Evolutionary conservation across 331 rosid species (phyloP), one percentile per base, ranked within the genome.

Genomic region (Arachis monticola): DNA sequence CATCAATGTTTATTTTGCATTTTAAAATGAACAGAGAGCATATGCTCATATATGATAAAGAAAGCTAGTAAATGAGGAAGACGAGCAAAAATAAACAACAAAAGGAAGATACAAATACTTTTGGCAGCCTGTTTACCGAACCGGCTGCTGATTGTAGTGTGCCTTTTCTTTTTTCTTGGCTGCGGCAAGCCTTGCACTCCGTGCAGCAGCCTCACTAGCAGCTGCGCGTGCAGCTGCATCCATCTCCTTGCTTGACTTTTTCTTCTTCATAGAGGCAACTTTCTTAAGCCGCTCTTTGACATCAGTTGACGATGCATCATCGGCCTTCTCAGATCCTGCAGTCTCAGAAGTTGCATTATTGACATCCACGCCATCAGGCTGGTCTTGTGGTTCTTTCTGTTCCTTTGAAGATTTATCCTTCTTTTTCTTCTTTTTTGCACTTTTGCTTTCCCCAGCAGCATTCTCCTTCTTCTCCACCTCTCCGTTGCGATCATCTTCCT

Each of bases 211-310:
- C 83, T 90, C 93, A 58, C 60, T 77, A 5, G 93, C 82, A 22
- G 96, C 96, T 44, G 92, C 96, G 14, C 89, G 83, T 4, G 96
- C 96, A 2, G 92, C 89, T 14, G 78, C 91, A 75, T 88, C 96
- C 93, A 90, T 86, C 78, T 90, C 91, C 76, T 84, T 90, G 81
- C 83, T 90, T 13, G 93, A 90, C 57, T 88, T 90, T 65, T 88
- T 90, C 87, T 90, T 90, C 86, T 88, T 90, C 81, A 84, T 62
- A 5, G 93, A 88, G 8, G 88, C 80, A 60, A 86, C 72, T 75
- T 90, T 90, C 88, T 90, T 90, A 7, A 88, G 87, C 74, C 91
- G 80, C 80, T 88, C 96, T 81, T 86, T 90, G 7, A 90, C 87
- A 80, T 88, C 93, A 59, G 79, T 17, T 1, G 84, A 45, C 40